Evolutionary conservation across 768 basidiomycete genomes (phyloP).

Genomic region (Hydnum rufescens): DNA sequence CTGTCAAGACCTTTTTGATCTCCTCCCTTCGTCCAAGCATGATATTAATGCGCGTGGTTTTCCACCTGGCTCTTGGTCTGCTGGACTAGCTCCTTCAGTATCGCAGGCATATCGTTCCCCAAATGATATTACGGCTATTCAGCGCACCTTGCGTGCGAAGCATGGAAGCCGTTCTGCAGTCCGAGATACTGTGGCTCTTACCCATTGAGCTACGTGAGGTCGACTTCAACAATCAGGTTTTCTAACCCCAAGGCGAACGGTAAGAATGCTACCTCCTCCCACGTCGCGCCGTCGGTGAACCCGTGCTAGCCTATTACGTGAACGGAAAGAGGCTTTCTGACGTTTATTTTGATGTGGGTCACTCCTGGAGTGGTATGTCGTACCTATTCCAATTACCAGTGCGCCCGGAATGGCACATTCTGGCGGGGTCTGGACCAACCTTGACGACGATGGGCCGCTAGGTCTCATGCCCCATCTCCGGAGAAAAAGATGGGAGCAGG

Average conservation of each 20-base stretch:
- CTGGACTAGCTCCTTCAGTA: no score
- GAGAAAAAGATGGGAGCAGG: slow-evolving; percentile 1
- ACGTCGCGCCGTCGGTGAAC: no score
- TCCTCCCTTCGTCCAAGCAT: no score
- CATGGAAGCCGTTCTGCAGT: not conserved
- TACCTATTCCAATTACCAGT: not conserved
- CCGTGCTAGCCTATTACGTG: slow-evolving; percentile 5
- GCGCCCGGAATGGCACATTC: not conserved
- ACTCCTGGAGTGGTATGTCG: slow-evolving; percentile 3
- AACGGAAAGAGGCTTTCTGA: slow-evolving; percentile 1
- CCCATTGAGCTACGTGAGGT: not conserved
- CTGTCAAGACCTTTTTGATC: no score
- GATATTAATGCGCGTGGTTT: no score
- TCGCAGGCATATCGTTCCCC: not conserved
- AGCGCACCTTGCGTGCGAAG: not conserved
- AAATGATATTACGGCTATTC: not conserved
- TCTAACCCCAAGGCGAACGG: not conserved
- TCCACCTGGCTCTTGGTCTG: no score
- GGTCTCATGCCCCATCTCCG: slow-evolving; percentile 1
- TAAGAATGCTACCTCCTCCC: no score
- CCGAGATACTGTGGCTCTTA: not conserved
- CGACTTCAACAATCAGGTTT: not conserved
- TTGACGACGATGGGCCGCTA: not conserved
- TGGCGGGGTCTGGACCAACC: not conserved
- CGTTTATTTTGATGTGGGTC: slow-evolving; percentile 4